Evolutionary conservation across 1,284 basidiomycete species (phyloP), one percentile per base, ranked within the genome.

Genomic region (Pholiota adiposa): DNA sequence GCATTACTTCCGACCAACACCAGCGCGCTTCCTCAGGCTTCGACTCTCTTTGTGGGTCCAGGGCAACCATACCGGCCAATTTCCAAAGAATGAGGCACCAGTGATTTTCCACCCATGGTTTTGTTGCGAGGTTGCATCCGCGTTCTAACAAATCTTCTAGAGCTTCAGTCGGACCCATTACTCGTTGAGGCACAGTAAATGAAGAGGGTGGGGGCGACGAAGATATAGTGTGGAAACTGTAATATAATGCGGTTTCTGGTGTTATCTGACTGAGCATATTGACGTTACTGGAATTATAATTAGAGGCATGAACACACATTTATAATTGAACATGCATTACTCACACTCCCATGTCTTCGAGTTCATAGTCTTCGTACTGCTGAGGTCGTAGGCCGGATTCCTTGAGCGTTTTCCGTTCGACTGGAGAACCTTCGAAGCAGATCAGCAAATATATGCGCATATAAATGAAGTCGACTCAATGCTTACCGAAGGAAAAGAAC

Each of bases 1-100:
- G 77, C 41, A 94, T 82, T 2, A 94, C 87, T 72, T 93, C 90
- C 5, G 77, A 71, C 88, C 90, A 96, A 62, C 83, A 88, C 94
- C 95, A 98, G 54, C 86, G 76, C 63, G 79, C 83, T 54, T 67
- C 74, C 16, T 67, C 65, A 18, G 81, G 77, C 34, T 81, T 71
- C 8, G 69, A 67, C 67, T 90, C 88, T 41, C 79, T 76, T 25
- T 80, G 72, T 0, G 94, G 94, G 63, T 92, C 85, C 3, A 94
- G 80, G 38, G 83, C 80, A 0, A 88, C 88, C 80, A 94, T 86
- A 3, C 92, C 90, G 1, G 95, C 93, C 9, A 98, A 75, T 74
- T 99, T 99, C 97, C 97, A 99, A 5, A 99, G 79, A 43, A 99
- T 88, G 44, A 96, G 75, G 4, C 77, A 71, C 92, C 94, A 99